phyloP scores from a whole-genome alignment of 495 filamentous ascomycete genomes.

The Xylaria flabelliformis region DNA sequence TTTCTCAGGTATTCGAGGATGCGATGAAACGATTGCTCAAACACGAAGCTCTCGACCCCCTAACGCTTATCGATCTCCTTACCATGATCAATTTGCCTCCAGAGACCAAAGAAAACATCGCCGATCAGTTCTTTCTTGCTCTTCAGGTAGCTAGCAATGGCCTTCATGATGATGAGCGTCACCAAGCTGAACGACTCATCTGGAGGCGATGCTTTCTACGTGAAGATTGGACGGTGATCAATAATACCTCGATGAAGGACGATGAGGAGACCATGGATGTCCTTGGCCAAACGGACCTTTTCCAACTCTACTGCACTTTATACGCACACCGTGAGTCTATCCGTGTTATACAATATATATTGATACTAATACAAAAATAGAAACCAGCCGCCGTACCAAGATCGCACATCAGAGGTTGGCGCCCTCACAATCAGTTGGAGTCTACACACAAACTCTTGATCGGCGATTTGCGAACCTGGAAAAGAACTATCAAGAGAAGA shows the following conservation, averaged over 20 bases:
- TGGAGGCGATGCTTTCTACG: conserved; percentile 83
- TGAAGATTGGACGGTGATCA: conserved; percentile 75
- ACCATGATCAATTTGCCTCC: conserved; percentile 67
- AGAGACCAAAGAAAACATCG: conserved; percentile 46
- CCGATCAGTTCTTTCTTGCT: conserved; percentile 72
- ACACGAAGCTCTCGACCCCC: conserved; percentile 68
- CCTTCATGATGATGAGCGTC: conserved; percentile 57
- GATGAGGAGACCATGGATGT: conserved; percentile 53
- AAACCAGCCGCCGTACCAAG: conserved; percentile 33
- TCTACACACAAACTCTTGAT: conserved; percentile 59
- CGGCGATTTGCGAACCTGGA: conserved; percentile 59
- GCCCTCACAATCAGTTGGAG: conserved; percentile 59
- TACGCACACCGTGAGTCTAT: conserved; percentile 51
- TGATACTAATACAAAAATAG: conserved; percentile 31
- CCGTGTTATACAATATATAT: not conserved
- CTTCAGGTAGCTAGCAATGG: conserved; percentile 68
- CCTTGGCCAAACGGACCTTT: conserved; percentile 58
- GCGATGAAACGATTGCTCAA: conserved; percentile 69
- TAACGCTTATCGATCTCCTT: conserved; percentile 79
- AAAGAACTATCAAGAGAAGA: conserved; percentile 54
- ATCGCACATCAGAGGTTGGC: conserved; percentile 39
- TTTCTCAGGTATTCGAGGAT: conserved; percentile 68
- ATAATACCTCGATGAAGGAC: conserved; percentile 59
- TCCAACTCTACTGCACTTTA: conserved; percentile 54
- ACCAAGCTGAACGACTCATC: conserved; percentile 70